phyloP scores from a whole-genome alignment of 768 basidiomycete species.

The Termitomyces sp. region DNA sequence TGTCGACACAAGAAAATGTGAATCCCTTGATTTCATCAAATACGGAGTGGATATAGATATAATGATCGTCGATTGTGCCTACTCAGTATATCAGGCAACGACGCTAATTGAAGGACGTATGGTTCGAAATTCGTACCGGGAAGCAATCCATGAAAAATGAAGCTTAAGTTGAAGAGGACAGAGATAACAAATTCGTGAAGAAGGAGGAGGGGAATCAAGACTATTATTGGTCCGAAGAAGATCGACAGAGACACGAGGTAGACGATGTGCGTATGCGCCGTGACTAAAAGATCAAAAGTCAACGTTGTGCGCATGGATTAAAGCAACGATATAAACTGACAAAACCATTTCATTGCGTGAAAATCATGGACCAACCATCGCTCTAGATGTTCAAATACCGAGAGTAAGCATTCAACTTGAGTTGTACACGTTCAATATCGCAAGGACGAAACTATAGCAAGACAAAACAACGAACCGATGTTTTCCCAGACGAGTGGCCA shows the following conservation, averaged over 20 bases:
- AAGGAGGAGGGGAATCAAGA: conserved; percentile 29
- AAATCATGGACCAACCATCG: conserved; percentile 16
- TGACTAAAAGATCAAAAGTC: conserved; percentile 8
- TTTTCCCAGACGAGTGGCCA: conserved; percentile 3
- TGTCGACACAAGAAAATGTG: conserved; percentile 31
- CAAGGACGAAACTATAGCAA: background rate
- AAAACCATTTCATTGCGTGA: conserved; percentile 6
- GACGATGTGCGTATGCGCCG: conserved; percentile 27
- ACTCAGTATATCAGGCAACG: background rate
- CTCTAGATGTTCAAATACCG: conserved; percentile 11
- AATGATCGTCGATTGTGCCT: conserved; percentile 27
- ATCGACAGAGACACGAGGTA: conserved; percentile 30
- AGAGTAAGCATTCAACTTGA: conserved; percentile 2
- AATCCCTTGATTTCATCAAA: conserved; percentile 31
- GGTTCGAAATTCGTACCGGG: conserved; percentile 18
- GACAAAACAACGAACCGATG: conserved; percentile 1
- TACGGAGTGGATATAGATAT: conserved; percentile 23
- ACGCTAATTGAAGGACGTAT: background rate
- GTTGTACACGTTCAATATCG: background rate
- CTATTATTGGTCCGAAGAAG: conserved; percentile 38
- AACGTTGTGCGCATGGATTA: background rate
- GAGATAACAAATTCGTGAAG: conserved; percentile 28
- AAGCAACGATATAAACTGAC: conserved; percentile 8
- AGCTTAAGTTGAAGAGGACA: conserved; percentile 26
- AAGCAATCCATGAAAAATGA: conserved; percentile 30